Conservation (phyloP, 2,329 filamentous ascomycete species). For the Diaporthe australafricana region DNA sequence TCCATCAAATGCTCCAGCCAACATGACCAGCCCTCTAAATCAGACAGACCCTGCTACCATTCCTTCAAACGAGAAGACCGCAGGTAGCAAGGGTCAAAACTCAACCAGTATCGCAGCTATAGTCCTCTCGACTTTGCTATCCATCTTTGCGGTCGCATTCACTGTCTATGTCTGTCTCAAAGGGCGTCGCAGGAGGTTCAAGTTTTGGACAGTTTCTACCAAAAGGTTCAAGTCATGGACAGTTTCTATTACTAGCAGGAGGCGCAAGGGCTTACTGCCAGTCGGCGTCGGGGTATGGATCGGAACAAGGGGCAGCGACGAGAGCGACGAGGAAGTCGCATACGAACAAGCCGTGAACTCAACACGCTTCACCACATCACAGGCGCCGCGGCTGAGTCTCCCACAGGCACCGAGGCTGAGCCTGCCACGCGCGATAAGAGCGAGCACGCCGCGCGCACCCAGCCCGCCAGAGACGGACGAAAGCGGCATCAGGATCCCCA, state of each 20-base stretch:
- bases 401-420: not conserved
- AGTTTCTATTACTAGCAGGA: not conserved
- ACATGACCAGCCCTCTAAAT: not conserved
- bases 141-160: conserved; percentile 18
- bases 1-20: not conserved
- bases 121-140: conserved; percentile 9
- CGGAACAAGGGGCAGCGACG: not conserved
- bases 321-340: not conserved
- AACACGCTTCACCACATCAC: not conserved
- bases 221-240: no score
- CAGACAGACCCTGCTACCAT: not conserved
- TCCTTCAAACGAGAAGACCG: not conserved
- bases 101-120: conserved; percentile 25
- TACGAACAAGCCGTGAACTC: not conserved
- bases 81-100: conserved; percentile 2
- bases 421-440: not conserved
- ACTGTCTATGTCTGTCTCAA: not conserved
- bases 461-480: not conserved
- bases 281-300: conserved; percentile 31
- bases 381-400: not conserved
- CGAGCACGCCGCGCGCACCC: not conserved
- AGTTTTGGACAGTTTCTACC: not conserved
- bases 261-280: not conserved
- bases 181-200: not conserved
- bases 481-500: conserved; percentile 18